Conservation (phyloP, 75 land plant genomes). For the Selaginella moellendorffii region DNA sequence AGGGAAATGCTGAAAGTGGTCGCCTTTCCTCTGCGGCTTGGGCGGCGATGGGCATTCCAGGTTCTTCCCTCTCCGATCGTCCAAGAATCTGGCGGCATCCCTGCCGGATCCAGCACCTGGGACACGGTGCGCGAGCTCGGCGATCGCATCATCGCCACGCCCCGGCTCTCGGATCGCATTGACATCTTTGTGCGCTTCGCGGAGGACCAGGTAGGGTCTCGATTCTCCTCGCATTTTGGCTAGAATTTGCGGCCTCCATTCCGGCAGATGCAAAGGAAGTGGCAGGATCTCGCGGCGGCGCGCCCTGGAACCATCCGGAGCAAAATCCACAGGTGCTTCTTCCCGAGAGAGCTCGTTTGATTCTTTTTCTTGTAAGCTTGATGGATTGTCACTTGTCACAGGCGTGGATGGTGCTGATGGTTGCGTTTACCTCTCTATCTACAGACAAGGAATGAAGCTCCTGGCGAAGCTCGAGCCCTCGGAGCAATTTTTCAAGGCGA, state of each 20-base stretch:
- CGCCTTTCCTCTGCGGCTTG: not conserved
- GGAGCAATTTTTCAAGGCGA: not conserved
- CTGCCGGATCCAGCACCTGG: no score
- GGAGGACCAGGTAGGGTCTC: not conserved
- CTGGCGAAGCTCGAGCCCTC: not conserved
- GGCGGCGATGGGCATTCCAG: not conserved
- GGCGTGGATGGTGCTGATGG: not conserved
- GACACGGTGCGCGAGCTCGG: not conserved
- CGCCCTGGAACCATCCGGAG: not conserved
- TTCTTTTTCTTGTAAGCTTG: not conserved
- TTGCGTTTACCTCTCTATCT: not conserved
- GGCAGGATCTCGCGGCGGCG: not conserved
- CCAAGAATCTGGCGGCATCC: not conserved
- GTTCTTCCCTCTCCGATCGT: not conserved
- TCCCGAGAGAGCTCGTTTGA: not conserved
- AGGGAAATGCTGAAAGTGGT: not conserved
- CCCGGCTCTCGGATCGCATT: not conserved
- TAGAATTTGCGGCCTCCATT: not conserved
- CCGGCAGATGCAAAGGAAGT: slow-evolving; percentile 4
- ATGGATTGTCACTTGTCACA: not conserved
- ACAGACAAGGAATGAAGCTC: not conserved
- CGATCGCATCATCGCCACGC: not conserved
- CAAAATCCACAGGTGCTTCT: not conserved
- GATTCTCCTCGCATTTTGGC: not conserved
- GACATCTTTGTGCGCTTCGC: not conserved